Base-by-base conservation (phyloP, 352 stramenopile genomes). In the Peronospora farinosa region DNA sequence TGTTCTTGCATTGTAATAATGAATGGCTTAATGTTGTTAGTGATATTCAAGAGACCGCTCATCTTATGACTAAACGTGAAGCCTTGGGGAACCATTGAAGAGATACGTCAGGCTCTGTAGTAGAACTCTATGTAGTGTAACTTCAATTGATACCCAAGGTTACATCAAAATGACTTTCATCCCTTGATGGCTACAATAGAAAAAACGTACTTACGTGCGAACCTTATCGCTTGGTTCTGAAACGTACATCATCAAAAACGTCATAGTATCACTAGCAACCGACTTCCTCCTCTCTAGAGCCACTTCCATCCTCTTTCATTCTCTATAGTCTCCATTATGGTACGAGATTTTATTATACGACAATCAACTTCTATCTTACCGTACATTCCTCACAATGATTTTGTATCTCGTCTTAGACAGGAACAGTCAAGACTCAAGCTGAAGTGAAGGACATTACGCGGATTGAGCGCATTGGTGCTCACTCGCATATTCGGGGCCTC, bases 401-500 rank as follows among this genome's bases (percentile, higher is more conserved):
- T n/a, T 21, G 6, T 51, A 11, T 52, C 10, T 27, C 13, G n/a
- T 47, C 30, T 15, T 47, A 84, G 69, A 74, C 67, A 51, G 63
- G 61, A 41, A 80, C 64, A 36, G 80, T 92, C 40, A 92, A 88
- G 68, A 92, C 80, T 12, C 76, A 88, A 58, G 76, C 72, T 11
- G 92, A 97, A 72, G 78, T 98, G 51, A 96, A 96, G 57, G 95
- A 98, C 70, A 89, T 98, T 39, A 98, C 95, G 55, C 93, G 95
- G 74, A 95, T 98, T 47, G 95, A 99, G 85, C 95, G 97, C 53
- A 99, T 99, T 56, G 96, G 95, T 21, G 96, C 96, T 21, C 97
- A 99, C 78, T 98, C 90, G 48, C 97, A 99, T 67, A 99, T 99
- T 72, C 88, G 95, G 43, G 96, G 97, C 3, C 76, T 99, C 3